Conservation (phyloP, 176 grass and related monocot genomes). For the Luzula sylvatica region DNA sequence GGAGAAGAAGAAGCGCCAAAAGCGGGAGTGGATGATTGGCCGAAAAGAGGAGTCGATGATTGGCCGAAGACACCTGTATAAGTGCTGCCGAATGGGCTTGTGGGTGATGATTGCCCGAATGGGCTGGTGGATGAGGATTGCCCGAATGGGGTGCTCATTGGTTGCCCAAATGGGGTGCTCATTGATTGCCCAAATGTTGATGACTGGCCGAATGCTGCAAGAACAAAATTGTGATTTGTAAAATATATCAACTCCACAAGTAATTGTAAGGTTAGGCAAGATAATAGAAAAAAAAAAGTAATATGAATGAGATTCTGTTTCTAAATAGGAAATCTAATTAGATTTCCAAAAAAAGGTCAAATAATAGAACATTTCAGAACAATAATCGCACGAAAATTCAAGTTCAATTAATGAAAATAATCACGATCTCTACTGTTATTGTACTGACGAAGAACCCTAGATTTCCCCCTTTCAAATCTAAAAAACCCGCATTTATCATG, state of each 20-base stretch:
- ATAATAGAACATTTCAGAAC: not conserved
- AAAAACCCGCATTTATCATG: not conserved
- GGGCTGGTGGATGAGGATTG: slow-evolving; percentile 10
- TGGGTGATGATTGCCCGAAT: slow-evolving; percentile 42
- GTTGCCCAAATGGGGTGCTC: not conserved
- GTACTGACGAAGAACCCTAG: too few relatives aligned
- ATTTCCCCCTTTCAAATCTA: too few relatives aligned
- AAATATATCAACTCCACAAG: not conserved
- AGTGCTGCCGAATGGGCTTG: slow-evolving; percentile 41
- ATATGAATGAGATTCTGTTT: too few relatives aligned
- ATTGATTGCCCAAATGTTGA: slow-evolving; percentile 4
- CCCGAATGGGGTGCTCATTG: not conserved
- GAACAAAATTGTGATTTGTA: not conserved
- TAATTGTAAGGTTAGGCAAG: not conserved
- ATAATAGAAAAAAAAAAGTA: not conserved
- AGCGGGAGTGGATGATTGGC: slow-evolving; percentile 4
- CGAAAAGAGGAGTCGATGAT: slow-evolving; percentile 19
- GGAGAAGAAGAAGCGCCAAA: slow-evolving; percentile 32
- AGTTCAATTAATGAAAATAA: too few relatives aligned
- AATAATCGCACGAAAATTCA: too few relatives aligned
- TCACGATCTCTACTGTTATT: too few relatives aligned
- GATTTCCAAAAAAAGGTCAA: not conserved
- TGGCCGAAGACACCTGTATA: slow-evolving; percentile 59
- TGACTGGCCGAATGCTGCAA: slow-evolving; percentile 15
- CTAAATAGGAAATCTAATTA: too few relatives aligned